phyloP scores from a whole-genome alignment of 768 basidiomycete genomes.

The Pleurotus giganteus region DNA sequence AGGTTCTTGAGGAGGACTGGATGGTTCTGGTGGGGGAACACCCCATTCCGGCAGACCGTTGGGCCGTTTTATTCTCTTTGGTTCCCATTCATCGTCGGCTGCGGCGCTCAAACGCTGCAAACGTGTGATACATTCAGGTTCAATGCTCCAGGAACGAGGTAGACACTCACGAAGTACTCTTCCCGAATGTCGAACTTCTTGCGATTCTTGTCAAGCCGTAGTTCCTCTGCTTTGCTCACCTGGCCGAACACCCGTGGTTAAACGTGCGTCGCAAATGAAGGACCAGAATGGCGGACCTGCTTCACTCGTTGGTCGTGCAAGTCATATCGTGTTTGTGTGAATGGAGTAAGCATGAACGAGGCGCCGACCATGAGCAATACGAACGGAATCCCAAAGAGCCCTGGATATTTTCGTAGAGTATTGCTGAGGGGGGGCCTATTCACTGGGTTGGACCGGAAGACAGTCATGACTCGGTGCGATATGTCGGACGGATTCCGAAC shows the following conservation, averaged over 20 bases:
- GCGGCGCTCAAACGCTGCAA: slow-evolving; percentile 62
- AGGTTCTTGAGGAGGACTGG: slow-evolving; percentile 12
- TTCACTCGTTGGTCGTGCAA: slow-evolving; percentile 77
- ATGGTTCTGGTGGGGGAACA: slow-evolving; percentile 65
- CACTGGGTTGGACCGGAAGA: slow-evolving; percentile 49
- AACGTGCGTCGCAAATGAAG: neutral
- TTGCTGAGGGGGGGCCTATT: slow-evolving; percentile 37
- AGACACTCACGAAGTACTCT: slow-evolving; percentile 85
- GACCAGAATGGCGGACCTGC: slow-evolving; percentile 41
- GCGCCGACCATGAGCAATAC: slow-evolving; percentile 80
- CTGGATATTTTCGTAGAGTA: slow-evolving; percentile 57
- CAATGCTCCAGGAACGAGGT: neutral
- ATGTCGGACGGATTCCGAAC: neutral
- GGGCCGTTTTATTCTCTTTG: slow-evolving; percentile 78
- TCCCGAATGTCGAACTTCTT: slow-evolving; percentile 91
- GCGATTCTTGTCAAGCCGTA: slow-evolving; percentile 64
- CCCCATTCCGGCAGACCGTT: slow-evolving; percentile 95
- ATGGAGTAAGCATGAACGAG: slow-evolving; percentile 76
- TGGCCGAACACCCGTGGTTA: too few species aligned
- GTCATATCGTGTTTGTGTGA: slow-evolving; percentile 93
- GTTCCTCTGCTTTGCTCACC: slow-evolving; percentile 78
- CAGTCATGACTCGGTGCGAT: slow-evolving; percentile 43
- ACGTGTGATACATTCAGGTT: neutral
- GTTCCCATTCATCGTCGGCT: slow-evolving; percentile 79
- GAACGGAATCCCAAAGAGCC: slow-evolving; percentile 85